Evolutionary conservation across 495 filamentous ascomycete genomes (phyloP), one percentile per base, ranked within the genome.

Genomic region (Neurospora sp.): DNA sequence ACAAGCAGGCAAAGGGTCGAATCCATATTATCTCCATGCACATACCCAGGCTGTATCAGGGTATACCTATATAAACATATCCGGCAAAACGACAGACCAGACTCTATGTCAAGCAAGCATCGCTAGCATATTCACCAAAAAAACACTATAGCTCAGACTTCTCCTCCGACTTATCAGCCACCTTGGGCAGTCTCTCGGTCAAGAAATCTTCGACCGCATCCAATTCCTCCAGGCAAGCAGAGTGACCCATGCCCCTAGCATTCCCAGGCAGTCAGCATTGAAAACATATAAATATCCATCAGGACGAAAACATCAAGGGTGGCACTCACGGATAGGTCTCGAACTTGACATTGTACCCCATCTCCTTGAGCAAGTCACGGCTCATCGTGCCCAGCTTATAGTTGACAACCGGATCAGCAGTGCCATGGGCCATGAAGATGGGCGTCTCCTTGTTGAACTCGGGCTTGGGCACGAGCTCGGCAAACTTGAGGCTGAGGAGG

Each of bases 381-480:
- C 92, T 92, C 78, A 80, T 78, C 78, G 88, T 77, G 9, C 94
- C 96, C 81, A 92, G 92, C 41, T 84, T 78, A 39, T 87, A 84
- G 73, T 84, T 86, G 2, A 99, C 92, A 20, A 96, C 82, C 12
- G 80, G 82, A 82, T 99, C 96, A 1, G 80, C 81, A 73, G 89
- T 85, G 18, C 95, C 95, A 75, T 99, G 95, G 10, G 88, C 94
- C 87, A 97, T 89, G 81, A 96, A 96, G 69, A 97, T 90, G 1
- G 91, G 91, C 3, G 94, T 97, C 5, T 90, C 83, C 81, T 91
- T 89, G 80, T 97, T 97, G 71, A 88, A 82, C 74, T 85, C 88
- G 27, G 89, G 87, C 71, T 86, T 84, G 0, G 92, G 86, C 37
- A 91, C 81, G 69, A 91, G 86, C 46, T 88, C 86, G 78, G 88